Conservation (phyloP, 2,329 filamentous ascomycete genomes). For the Ophiocordyceps robertsii region DNA sequence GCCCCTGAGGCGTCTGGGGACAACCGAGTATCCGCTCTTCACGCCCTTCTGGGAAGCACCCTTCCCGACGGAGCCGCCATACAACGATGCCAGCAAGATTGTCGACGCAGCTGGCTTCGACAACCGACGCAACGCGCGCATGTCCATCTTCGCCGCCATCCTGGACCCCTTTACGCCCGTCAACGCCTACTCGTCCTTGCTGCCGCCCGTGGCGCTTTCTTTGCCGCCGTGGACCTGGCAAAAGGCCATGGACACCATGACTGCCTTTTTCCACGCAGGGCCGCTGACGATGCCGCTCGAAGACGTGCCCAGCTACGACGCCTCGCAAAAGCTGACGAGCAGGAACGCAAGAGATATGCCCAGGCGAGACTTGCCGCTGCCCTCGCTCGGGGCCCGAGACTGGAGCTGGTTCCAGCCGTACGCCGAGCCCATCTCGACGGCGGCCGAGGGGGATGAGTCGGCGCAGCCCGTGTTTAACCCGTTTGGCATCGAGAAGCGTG, state of each 20-base stretch:
- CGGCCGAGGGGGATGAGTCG: too few relatives aligned
- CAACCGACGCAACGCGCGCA: slow-evolving; percentile 4
- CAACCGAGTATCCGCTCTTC: slow-evolving; percentile 12
- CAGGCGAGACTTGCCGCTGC: too few relatives aligned
- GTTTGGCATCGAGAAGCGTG: too few relatives aligned
- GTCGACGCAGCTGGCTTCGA: not conserved
- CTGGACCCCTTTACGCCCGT: slow-evolving; percentile 24
- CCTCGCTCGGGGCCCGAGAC: too few relatives aligned
- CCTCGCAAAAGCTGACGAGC: too few relatives aligned
- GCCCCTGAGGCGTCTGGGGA: slow-evolving; percentile 2
- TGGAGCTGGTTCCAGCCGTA: too few relatives aligned
- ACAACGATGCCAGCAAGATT: not conserved
- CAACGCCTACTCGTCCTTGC: slow-evolving; percentile 18
- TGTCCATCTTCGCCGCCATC: slow-evolving; percentile 15
- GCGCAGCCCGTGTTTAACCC: too few relatives aligned
- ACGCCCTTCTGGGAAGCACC: slow-evolving; percentile 11
- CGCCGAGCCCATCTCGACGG: too few relatives aligned
- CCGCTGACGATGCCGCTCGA: slow-evolving; percentile 11
- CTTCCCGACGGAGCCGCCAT: not conserved
- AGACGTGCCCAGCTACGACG: slow-evolving; percentile 2
- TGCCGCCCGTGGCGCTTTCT: slow-evolving; percentile 14
- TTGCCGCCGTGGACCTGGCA: slow-evolving; percentile 25
- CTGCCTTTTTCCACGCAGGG: slow-evolving; percentile 25
- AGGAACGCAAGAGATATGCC: too few relatives aligned
- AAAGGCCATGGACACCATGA: slow-evolving; percentile 21